Conservation (phyloP, 805 yeast species). For the Tetrapisispora nanseiensis region DNA sequence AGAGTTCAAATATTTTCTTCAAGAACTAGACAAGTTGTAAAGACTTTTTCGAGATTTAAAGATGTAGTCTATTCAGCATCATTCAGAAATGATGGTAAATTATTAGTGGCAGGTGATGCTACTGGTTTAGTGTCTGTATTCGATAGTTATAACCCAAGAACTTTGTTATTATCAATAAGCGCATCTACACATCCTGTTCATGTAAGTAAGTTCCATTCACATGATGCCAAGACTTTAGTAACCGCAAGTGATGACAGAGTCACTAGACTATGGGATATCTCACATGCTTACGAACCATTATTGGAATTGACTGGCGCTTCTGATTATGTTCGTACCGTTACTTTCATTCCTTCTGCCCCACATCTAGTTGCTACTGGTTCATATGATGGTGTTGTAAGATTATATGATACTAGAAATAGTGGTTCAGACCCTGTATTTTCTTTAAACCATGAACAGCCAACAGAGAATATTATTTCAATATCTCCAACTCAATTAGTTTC, state of each 20-base stretch:
- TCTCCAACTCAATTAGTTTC: constrained; percentile 64
- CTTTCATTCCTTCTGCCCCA: constrained; percentile 64
- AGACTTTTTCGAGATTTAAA: constrained; percentile 78
- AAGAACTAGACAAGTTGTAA: constrained; percentile 84
- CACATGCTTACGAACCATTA: constrained; percentile 65
- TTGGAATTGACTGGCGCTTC: constrained; percentile 62
- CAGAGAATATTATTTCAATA: constrained; percentile 72
- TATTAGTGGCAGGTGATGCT: constrained; percentile 90
- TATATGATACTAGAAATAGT: constrained; percentile 67
- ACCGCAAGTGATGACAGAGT: constrained; percentile 89
- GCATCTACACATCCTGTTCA: constrained; percentile 87
- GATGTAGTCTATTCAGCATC: constrained; percentile 90
- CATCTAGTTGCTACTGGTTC: constrained; percentile 86
- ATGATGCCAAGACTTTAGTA: constrained; percentile 51
- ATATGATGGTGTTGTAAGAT: constrained; percentile 77
- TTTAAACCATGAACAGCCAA: constrained; percentile 69
- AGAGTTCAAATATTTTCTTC: constrained; percentile 88
- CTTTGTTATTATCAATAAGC: constrained; percentile 65
- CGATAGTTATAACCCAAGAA: constrained; percentile 72
- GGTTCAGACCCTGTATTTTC: constrained; percentile 44
- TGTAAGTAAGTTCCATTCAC: constrained; percentile 81
- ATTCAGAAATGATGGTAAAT: constrained; percentile 78
- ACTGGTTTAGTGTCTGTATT: constrained; percentile 86
- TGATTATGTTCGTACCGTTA: constrained; percentile 81
- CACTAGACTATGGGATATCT: constrained; percentile 81